Percentiles rank a stretch among this genome's conserved stretches.
These are phyloP conservation scores for Boletus eberwhitei DNA, from an alignment of 768 basidiomycete species.

Conservation along the genomic window DNA sequence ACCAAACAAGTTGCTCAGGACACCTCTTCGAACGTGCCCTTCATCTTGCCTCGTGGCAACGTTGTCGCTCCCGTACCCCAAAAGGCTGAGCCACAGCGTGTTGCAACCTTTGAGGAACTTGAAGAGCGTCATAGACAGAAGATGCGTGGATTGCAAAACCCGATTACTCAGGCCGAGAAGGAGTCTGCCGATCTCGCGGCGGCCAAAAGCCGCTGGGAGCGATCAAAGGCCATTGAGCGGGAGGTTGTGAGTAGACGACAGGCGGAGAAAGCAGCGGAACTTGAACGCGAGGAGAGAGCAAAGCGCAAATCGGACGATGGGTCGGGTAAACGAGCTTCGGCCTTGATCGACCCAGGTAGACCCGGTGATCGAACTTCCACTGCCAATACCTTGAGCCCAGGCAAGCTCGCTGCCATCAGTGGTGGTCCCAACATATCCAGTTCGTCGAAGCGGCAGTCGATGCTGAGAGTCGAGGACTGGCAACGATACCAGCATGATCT, in stretches of 20 bases:
- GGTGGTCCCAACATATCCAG: constrained; percentile 29
- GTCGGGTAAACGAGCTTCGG: constrained; percentile 34
- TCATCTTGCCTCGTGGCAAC: constrained; percentile 45
- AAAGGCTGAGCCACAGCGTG: constrained; percentile 47
- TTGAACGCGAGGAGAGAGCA: constrained; percentile 46
- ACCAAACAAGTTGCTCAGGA: constrained; percentile 36
- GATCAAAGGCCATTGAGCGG: constrained; percentile 68
- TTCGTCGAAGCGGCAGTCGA: constrained; percentile 63
- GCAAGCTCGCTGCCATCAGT: constrained; percentile 48
- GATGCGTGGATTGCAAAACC: constrained; percentile 77
- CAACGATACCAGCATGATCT: constrained; percentile 64
- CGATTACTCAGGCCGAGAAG: constrained; percentile 75
- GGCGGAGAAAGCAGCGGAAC: constrained; percentile 58
- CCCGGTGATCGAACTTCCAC: constrained; percentile 35
- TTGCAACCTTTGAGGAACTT: constrained; percentile 83
- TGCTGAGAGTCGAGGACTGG: constrained; percentile 85
- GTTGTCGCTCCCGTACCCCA: constrained; percentile 44
- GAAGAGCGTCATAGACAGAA: constrained; percentile 83
- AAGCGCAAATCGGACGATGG: constrained; percentile 46
- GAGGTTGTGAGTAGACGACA: constrained; percentile 70
- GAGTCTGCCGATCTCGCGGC: constrained; percentile 72
- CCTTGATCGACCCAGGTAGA: constrained; percentile 33
- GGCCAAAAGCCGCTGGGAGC: constrained; percentile 83
- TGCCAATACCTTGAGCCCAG: constrained; percentile 46
- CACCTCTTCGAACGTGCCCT: constrained; percentile 37